Base-by-base conservation (phyloP, 495 filamentous ascomycete genomes). In the Melanomma pulvis-pyrius region DNA sequence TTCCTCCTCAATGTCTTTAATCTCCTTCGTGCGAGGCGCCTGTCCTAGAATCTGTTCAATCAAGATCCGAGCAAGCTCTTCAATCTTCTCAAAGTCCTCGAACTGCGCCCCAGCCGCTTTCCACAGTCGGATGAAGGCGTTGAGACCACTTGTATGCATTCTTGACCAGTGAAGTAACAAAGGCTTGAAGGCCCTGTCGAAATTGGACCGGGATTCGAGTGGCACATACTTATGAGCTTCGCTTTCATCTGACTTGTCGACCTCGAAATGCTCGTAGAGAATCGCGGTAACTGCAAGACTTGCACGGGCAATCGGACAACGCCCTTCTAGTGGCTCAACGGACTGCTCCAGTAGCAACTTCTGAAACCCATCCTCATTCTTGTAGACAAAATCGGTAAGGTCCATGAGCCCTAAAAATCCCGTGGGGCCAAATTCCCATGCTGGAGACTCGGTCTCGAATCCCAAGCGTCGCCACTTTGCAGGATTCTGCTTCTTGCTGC, bases 331-430 rank as follows among this genome's bases (percentile, higher is more conserved):
- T 6, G 89, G 83, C 72, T 87, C 86, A 13, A 87, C 86, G 5
- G 91, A 90, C 76, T 99, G 93, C 76, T 99, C 94, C 25, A 97
- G 79, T 36, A 99, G 82, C 21, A 78, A 78, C 76, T 93, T 96
- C 71, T 96, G 93, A 69, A 94, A 98, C 34, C 86, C 86, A 74
- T 97, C 92, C 72, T 96, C 91, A 67, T 96, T 86, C 72, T 90
- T 96, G 68, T 88, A 83, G 52, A 96, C 90, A 75, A 90, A 99
- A 76, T 98, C 92, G 7, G 91, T 92, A 71, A 98, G 74, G 75
- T 99, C 94, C 92, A 98, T 96, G 87, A 99, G 91, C 22, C 96
- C 94, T 46, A 99, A 77, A 74, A 93, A 98, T 1, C 94, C 94
- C 19, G 88, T 87, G 25, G 86, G 82, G 1, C 92, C 87, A 76